Evolutionary conservation across 2,329 filamentous ascomycete genomes (phyloP), one percentile per base, ranked within the genome.

Genomic region (Xylaria polymorpha): DNA sequence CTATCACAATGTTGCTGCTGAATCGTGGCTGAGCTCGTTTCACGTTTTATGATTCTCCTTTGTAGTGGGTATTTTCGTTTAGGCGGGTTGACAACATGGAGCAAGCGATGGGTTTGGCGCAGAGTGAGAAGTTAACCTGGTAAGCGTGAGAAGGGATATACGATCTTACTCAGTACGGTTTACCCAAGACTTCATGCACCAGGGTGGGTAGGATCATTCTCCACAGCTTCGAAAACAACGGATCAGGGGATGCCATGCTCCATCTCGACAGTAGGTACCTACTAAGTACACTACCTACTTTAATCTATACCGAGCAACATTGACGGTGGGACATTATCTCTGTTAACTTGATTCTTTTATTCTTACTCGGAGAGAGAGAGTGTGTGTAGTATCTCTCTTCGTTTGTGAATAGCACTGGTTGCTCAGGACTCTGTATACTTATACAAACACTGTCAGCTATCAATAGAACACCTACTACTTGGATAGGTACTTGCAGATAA

Each of bases 231-330:
- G 37, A 51, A 61, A 62, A 39, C n/a, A 29, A 37, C 39, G 20
- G 50, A 9, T 59, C 57, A 68, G 61, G 66, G 66, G 66, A 29
- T 68, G 39, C 12, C n/a, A 35, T 61, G 39, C 41, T 53, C 39
- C 20, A 50, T 22, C 5, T n/a, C 35, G 35, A 46, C 10, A 46
- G 15, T 46, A 37, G 20, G 20, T 25, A 50, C 9, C 22, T 25
- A 25, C 51, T 56, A 56, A 22, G 10, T 12, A 20, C 32, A 8
- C 32, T 29, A 55, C 46, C 25, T 29, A 29, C 25, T 29, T 4
- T 29, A 50, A 29, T 29, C 15, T 50, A 9, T 51, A 25, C 50
- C 25, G 15, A 5, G 25, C 25, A 51, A 32, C 15, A 18, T 51
- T 25, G 22, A 50, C 22, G 46, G 20, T 50, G 46, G 50, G 50